Evolutionary conservation across 805 yeast genomes (phyloP).

Genomic region (Pichia phayaonensis): DNA sequence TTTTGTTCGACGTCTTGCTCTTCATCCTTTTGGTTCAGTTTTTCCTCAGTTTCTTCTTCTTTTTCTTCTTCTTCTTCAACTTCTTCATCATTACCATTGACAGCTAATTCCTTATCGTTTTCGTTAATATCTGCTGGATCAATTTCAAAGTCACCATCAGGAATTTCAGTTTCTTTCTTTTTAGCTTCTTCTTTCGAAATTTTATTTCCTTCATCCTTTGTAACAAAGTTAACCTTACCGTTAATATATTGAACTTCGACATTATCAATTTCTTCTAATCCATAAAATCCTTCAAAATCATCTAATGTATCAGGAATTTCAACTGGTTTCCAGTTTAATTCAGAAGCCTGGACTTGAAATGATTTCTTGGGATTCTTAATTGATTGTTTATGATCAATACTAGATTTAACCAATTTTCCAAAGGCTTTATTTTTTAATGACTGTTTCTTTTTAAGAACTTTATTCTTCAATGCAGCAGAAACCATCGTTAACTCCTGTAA

Average conservation of each 20-base stretch:
- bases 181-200: slow-evolving; percentile 18
- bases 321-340: slow-evolving; percentile 71
- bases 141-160: slow-evolving; percentile 21
- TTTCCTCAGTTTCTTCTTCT: slow-evolving; percentile 5
- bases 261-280: slow-evolving; percentile 90
- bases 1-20: slow-evolving; percentile 3
- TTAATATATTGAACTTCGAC: slow-evolving; percentile 71
- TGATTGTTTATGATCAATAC: slow-evolving; percentile 1
- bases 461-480: slow-evolving; percentile 10
- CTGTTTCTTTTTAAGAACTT: slow-evolving; percentile 14
- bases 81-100: slow-evolving; percentile 4
- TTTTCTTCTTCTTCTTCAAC: slow-evolving; percentile 7
- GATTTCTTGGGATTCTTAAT: slow-evolving; percentile 14
- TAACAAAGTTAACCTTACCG: slow-evolving; percentile 58
- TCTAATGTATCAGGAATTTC: slow-evolving; percentile 76
- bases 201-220: slow-evolving; percentile 26
- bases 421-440: slow-evolving; percentile 6
- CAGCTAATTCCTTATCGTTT: slow-evolving; percentile 19
- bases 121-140: slow-evolving; percentile 14
- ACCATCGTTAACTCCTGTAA: slow-evolving; percentile 12
- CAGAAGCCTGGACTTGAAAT: slow-evolving; percentile 35
- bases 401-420: background rate
- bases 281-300: slow-evolving; percentile 86
- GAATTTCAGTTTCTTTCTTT: slow-evolving; percentile 15
- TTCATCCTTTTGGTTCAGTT: too few relatives aligned